Evolutionary conservation across 371 early-diverging fungal species (phyloP).

Genomic region (Blakeslea trispora): DNA sequence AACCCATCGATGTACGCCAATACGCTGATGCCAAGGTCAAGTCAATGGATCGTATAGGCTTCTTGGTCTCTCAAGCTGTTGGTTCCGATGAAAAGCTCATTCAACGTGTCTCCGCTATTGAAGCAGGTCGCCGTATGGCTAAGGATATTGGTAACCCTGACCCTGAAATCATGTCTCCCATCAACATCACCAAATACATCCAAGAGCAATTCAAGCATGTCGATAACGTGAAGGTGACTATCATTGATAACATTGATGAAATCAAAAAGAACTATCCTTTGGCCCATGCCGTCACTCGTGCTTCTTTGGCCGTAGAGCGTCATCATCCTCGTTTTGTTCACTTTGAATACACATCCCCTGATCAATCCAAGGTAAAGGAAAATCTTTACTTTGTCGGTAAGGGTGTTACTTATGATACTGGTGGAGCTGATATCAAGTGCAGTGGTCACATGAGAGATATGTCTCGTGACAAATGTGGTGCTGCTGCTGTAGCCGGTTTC

Average conservation of each 20-base stretch:
- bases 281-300: constrained; percentile 80
- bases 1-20: constrained; percentile 83
- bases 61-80: constrained; percentile 39
- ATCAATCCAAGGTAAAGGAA: constrained; percentile 76
- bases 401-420: constrained; percentile 91
- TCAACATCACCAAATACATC: constrained; percentile 72
- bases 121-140: constrained; percentile 73
- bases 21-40: constrained; percentile 48
- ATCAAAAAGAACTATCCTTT: constrained; percentile 83
- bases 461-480: constrained; percentile 92
- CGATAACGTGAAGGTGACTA: constrained; percentile 59
- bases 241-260: constrained; percentile 65
- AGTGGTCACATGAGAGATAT: constrained; percentile 85
- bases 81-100: constrained; percentile 31
- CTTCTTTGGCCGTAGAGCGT: constrained; percentile 71
- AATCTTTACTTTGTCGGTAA: constrained; percentile 89
- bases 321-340: constrained; percentile 81
- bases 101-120: constrained; percentile 67
- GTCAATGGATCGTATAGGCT: constrained; percentile 56
- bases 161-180: constrained; percentile 88
- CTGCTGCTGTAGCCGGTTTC: constrained; percentile 85
- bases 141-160: constrained; percentile 83
- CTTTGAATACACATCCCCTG: constrained; percentile 78
- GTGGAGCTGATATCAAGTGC: constrained; percentile 87
- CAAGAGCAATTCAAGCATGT: constrained; percentile 52